Percentiles rank a stretch among this genome's conserved stretches.
These are phyloP conservation scores for Sphagnum tenellum DNA, from an alignment of 225 moss, liverwort and hornwort species.

Conservation along the genomic window DNA sequence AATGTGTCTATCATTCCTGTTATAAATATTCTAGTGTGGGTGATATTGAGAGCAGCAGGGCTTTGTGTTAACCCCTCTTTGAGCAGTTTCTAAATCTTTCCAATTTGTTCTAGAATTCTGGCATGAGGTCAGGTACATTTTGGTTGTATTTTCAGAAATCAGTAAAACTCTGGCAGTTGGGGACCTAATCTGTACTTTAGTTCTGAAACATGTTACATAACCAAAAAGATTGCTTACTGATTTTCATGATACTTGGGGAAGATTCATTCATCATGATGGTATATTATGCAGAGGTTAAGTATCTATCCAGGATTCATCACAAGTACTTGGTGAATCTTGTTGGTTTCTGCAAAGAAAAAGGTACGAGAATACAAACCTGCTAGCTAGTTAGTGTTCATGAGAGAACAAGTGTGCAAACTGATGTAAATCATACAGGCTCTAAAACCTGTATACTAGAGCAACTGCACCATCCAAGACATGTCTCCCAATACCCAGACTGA, in stretches of 20 bases:
- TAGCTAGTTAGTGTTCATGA: too few relatives aligned
- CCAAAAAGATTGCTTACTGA: neutral
- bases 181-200: neutral
- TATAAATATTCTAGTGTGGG: neutral
- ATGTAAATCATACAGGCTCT: neutral
- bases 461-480: neutral
- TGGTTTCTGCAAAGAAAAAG: constrained; percentile 42
- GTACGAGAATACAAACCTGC: neutral
- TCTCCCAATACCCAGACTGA: neutral
- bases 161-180: neutral
- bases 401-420: neutral
- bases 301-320: constrained; percentile 32
- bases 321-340: constrained; percentile 40
- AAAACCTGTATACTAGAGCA: neutral
- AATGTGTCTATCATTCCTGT: neutral
- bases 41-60: neutral
- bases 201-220: neutral
- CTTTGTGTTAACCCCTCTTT: neutral
- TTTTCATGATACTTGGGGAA: too few relatives aligned
- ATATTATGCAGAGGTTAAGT: constrained; percentile 25
- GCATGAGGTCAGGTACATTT: too few relatives aligned
- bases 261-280: too few relatives aligned
- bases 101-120: too few relatives aligned
- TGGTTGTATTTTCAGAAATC: too few relatives aligned
- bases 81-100: too few relatives aligned